phyloP scores from a whole-genome alignment of 495 filamentous ascomycete genomes.

The Daldinia bambusicola region DNA sequence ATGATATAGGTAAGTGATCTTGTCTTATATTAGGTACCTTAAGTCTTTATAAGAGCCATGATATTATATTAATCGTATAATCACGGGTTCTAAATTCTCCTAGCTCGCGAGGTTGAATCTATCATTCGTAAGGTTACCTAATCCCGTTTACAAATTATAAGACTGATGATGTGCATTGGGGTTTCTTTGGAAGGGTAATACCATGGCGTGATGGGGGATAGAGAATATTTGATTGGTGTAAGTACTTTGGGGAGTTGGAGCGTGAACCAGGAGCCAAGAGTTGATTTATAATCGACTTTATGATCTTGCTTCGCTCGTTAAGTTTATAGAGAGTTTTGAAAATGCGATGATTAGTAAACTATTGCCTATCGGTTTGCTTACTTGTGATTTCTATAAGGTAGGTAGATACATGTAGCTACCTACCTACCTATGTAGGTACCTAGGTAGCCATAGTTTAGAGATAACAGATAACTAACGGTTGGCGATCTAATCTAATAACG shows the following conservation, averaged over 20 bases:
- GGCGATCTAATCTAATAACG: background rate
- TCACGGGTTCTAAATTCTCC: background rate
- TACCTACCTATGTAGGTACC: too few relatives aligned
- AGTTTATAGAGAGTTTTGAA: too few relatives aligned
- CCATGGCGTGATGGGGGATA: background rate
- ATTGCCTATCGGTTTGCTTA: background rate
- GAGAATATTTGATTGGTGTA: background rate
- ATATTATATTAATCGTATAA: background rate
- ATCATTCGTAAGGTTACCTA: background rate
- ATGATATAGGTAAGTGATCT: background rate
- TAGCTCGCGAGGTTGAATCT: constrained; percentile 8
- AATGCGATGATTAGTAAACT: background rate
- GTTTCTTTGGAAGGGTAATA: background rate
- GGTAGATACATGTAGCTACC: too few relatives aligned
- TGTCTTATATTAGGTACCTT: too few relatives aligned
- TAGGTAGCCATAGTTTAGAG: too few relatives aligned
- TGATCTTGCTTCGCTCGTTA: background rate
- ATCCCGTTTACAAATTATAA: background rate
- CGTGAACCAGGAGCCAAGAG: background rate
- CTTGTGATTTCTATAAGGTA: too few relatives aligned
- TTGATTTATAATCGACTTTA: constrained; percentile 1
- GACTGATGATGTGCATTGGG: background rate
- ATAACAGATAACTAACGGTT: background rate
- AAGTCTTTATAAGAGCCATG: too few relatives aligned
- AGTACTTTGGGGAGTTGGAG: background rate